A percentile compares a stretch with the other conserved stretches of the same genome.
These are phyloP conservation scores for Botrytis squamosa DNA, from an alignment of 2,329 filamentous ascomycete species.

Conservation along the genomic window DNA sequence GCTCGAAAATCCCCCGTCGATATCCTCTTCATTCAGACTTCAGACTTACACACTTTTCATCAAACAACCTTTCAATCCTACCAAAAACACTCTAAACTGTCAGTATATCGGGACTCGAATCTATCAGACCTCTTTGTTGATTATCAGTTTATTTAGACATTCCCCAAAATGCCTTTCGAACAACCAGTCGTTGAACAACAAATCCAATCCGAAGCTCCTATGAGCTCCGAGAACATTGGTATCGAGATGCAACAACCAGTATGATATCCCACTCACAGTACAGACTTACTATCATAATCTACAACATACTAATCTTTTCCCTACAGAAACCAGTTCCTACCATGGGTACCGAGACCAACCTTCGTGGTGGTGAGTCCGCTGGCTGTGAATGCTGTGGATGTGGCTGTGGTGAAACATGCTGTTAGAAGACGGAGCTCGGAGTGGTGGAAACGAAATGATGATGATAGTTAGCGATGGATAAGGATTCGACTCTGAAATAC, in stretches of 20 bases:
- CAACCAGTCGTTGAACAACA: conserved; percentile 34
- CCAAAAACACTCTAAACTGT: neutral
- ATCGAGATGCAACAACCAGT: conserved; percentile 35
- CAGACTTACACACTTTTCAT: neutral
- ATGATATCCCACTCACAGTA: conserved; percentile 17
- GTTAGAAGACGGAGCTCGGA: conserved; percentile 7
- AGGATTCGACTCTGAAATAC: conserved; percentile 10
- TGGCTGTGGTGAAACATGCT: conserved; percentile 25
- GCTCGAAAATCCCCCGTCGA: neutral
- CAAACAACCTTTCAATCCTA: neutral
- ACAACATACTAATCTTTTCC: conserved; percentile 16
- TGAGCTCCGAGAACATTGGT: conserved; percentile 29
- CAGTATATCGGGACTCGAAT: neutral
- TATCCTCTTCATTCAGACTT: neutral
- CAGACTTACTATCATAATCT: neutral
- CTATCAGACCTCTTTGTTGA: neutral
- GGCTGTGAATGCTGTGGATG: conserved; percentile 26
- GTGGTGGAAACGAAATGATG: neutral
- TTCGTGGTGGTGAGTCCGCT: conserved; percentile 26
- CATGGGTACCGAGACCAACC: conserved; percentile 22
- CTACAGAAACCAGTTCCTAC: conserved; percentile 25
- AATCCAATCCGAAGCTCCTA: conserved; percentile 34
- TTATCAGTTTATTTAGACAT: neutral
- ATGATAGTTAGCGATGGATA: neutral
- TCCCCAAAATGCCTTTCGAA: conserved; percentile 34